Base-by-base conservation (phyloP, 1,139 yeast genomes). In the Geotrichum citri-aurantii region DNA sequence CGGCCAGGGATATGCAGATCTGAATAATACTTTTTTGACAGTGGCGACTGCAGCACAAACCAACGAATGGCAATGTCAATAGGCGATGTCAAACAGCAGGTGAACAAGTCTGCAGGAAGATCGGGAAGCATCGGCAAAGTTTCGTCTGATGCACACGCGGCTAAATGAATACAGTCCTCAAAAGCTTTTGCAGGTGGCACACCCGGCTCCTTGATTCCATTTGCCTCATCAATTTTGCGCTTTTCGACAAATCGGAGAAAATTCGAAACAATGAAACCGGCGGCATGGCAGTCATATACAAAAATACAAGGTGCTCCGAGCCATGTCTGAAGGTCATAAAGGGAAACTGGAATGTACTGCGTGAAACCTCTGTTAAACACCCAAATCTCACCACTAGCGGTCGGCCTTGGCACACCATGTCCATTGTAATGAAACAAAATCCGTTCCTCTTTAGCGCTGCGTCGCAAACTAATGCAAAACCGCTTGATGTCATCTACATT, bases 341-440 rank as follows among this genome's bases (percentile, higher is more conserved):
- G 75, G 5, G 97, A 88, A 1, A 93, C 95, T 0, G 99, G 99
- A 62, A 93, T 93, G 70, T 93, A 93, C 73, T 93, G 99, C 1
- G 99, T 93, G 71, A 92, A 95, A 0, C 97, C 97, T 65, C 97
- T 78, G 72, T 93, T 93, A 75, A 93, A 93, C 17, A 95, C 98
- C 99, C 99, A 93, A 24, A 93, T 90, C 69, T 93, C 99, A n/a
- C 99, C 99, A 57, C 92, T 84, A 31, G 91, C 84, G 0, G 99
- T 95, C 0, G 99, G 99, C 65, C 91, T 91, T 0, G 99, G 99
- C 1, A 93, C 99, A 19, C 99, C 99, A 69, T 93, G 99, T 3
- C 99, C 99, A 68, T 93, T 93, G 71, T 95, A 93, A 71, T 95
- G 99, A 72, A 93, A 93, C 57, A 93, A 72, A 11, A 92, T 87